Evolutionary conservation across 768 basidiomycete species (phyloP).

Genomic region (Suillus hirtellus): DNA sequence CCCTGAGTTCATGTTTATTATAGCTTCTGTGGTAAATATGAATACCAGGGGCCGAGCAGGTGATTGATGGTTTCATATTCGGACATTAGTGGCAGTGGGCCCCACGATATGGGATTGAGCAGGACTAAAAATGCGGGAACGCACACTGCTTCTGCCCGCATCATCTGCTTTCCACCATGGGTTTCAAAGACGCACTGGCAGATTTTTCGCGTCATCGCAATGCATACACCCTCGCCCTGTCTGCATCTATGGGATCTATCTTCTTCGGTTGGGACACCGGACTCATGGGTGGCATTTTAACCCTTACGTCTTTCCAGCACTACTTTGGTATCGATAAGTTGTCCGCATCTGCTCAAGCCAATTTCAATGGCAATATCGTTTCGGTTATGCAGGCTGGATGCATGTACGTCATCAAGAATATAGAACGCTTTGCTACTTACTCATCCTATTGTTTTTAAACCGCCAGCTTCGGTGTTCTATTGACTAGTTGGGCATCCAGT

Average conservation of each 20-base stretch:
- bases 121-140: not conserved
- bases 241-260: slow-evolving; percentile 43
- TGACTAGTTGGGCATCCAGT: slow-evolving; percentile 37
- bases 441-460: not conserved
- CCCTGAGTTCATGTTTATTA: not conserved
- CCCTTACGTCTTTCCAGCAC: slow-evolving; percentile 41
- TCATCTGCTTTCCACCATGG: slow-evolving; percentile 16
- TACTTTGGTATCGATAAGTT: slow-evolving; percentile 44
- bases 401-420: slow-evolving; percentile 33
- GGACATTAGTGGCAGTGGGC: not conserved
- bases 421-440: not conserved
- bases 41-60: not conserved
- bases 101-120: not conserved
- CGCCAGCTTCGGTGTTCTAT: slow-evolving; percentile 40
- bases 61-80: not conserved
- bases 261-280: slow-evolving; percentile 50
- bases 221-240: slow-evolving; percentile 41
- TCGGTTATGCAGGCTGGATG: slow-evolving; percentile 45
- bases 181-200: slow-evolving; percentile 21
- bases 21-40: not conserved
- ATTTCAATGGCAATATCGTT: slow-evolving; percentile 47
- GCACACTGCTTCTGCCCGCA: not conserved
- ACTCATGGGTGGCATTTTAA: slow-evolving; percentile 45
- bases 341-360: slow-evolving; percentile 32
- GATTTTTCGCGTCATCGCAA: slow-evolving; percentile 33